A percentile compares a stretch with the other conserved stretches of the same genome.
phyloP scores from a whole-genome alignment of 106 monocot species.

The Amphibolis antarctica region DNA sequence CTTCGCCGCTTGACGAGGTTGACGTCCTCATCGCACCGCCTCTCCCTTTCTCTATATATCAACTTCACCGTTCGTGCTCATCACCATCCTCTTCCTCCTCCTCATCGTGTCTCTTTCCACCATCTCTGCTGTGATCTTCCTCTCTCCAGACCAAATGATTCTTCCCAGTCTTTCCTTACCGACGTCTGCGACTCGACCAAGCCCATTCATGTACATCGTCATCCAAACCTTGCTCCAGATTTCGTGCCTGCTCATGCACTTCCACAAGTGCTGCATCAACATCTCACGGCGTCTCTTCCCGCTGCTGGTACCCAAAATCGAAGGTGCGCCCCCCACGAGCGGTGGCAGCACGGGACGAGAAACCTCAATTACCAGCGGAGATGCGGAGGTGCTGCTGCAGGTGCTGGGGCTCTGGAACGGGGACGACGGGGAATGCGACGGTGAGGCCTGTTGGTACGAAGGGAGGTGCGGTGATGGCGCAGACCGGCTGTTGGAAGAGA shows the following conservation, averaged over 20 bases:
- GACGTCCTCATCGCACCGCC: too few relatives aligned
- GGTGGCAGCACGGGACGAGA: neutral
- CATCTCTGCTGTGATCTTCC: too few relatives aligned
- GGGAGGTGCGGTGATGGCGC: slow-evolving; percentile 6
- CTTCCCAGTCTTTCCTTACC: too few relatives aligned
- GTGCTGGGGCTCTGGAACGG: neutral
- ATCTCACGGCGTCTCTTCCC: neutral
- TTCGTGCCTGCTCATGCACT: neutral
- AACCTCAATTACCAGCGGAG: neutral
- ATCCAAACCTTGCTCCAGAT: neutral
- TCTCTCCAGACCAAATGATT: too few relatives aligned
- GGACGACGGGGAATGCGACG: neutral
- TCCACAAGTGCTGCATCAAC: neutral
- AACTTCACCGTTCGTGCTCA: too few relatives aligned
- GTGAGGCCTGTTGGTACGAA: neutral
- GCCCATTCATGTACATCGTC: too few relatives aligned
- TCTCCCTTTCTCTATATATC: too few relatives aligned
- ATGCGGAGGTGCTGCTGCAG: neutral
- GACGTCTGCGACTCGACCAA: too few relatives aligned
- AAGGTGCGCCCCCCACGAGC: neutral
- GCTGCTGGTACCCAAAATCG: neutral
- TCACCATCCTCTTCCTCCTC: neutral
- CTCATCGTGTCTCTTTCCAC: neutral
- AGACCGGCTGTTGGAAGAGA: slow-evolving; percentile 23
- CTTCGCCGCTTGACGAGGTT: too few relatives aligned